Conservation (phyloP, 1,139 yeast genomes). For the Saccharomyces pastorianus region DNA sequence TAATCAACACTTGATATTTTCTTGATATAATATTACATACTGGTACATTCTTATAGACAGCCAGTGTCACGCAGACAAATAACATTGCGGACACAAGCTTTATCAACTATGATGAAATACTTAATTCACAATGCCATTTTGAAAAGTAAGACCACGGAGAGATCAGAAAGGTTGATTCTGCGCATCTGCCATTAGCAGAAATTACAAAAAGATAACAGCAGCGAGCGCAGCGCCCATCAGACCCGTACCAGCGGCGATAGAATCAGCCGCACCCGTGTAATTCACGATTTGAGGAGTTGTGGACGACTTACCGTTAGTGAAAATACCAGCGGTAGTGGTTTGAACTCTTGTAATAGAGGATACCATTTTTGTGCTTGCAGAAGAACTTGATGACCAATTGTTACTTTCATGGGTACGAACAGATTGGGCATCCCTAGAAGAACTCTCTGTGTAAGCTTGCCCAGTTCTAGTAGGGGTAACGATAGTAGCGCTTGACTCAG, state of each 20-base stretch:
- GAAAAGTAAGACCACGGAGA: neutral
- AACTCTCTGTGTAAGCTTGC: too few relatives aligned
- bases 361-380: slow-evolving; percentile 3
- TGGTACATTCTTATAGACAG: neutral
- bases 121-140: neutral
- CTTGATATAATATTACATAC: neutral
- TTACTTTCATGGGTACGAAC: too few relatives aligned
- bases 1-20: too few relatives aligned
- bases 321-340: neutral
- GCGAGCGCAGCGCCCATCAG: slow-evolving; percentile 8
- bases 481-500: too few relatives aligned
- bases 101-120: too few relatives aligned
- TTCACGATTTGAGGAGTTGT: neutral
- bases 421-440: too few relatives aligned
- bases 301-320: neutral
- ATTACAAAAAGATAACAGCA: slow-evolving; percentile 7
- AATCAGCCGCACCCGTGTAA: slow-evolving; percentile 3
- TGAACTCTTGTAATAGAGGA: slow-evolving; percentile 3
- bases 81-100: too few relatives aligned
- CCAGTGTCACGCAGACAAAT: too few relatives aligned
- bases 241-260: slow-evolving; percentile 10
- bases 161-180: neutral
- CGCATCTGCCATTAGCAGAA: neutral
- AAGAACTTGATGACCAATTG: neutral
- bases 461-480: too few relatives aligned